These are phyloP conservation scores for Graphiopsis chlorocephala DNA, from an alignment of 2,329 filamentous ascomycete species.

Conservation along the genomic window DNA sequence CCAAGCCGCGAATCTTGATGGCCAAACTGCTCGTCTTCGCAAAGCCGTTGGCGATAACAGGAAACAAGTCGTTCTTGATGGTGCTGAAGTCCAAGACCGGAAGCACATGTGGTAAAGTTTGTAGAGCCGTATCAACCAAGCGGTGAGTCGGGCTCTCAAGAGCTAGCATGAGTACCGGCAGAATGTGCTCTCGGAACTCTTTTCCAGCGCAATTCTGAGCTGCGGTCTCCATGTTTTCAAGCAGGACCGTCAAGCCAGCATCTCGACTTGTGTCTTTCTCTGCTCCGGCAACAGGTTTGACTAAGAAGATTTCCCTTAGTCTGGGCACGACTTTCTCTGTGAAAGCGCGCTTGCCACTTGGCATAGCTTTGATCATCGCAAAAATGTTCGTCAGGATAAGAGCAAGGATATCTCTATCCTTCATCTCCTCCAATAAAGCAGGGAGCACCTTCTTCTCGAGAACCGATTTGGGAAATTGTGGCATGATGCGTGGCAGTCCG, in stretches of 20 bases:
- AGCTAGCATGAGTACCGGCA: slow-evolving; percentile 79
- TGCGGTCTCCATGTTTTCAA: slow-evolving; percentile 77
- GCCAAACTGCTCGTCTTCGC: slow-evolving; percentile 88
- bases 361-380: slow-evolving; percentile 77
- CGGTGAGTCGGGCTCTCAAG: slow-evolving; percentile 87
- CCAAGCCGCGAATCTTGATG: slow-evolving; percentile 89
- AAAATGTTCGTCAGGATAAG: slow-evolving; percentile 89
- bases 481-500: slow-evolving; percentile 79
- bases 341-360: slow-evolving; percentile 74
- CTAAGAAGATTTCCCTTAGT: slow-evolving; percentile 78
- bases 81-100: slow-evolving; percentile 92
- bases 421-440: slow-evolving; percentile 85
- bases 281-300: slow-evolving; percentile 49
- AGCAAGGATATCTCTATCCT: slow-evolving; percentile 82
- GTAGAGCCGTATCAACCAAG: slow-evolving; percentile 80
- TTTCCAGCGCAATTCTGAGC: slow-evolving; percentile 81
- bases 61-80: slow-evolving; percentile 95
- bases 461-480: slow-evolving; percentile 89
- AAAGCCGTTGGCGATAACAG: slow-evolving; percentile 85
- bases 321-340: slow-evolving; percentile 81
- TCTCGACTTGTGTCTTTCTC: slow-evolving; percentile 83
- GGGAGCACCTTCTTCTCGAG: slow-evolving; percentile 93
- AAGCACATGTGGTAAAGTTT: slow-evolving; percentile 74
- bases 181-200: slow-evolving; percentile 92
- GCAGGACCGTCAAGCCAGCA: slow-evolving; percentile 83